Conservation (phyloP, 768 basidiomycete species). For the Amanita polypyramis region DNA sequence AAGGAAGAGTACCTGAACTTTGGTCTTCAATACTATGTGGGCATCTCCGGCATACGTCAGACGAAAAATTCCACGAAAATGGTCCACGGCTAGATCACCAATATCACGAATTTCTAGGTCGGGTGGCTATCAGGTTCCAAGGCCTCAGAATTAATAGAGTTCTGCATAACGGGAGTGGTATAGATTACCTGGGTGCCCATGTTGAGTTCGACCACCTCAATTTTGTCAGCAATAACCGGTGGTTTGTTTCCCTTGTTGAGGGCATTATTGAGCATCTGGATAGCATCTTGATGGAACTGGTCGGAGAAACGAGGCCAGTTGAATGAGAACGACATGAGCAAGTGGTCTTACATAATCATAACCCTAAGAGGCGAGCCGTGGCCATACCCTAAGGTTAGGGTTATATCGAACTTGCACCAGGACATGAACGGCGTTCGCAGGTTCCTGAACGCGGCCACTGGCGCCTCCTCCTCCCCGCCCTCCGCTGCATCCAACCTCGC, state of each 20-base stretch:
- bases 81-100: conserved; percentile 90
- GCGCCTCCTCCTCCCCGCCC: conserved; percentile 6
- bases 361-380: background rate
- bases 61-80: conserved; percentile 95
- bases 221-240: conserved; percentile 92
- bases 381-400: conserved; percentile 14
- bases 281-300: conserved; percentile 93
- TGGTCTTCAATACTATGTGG: conserved; percentile 77
- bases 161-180: conserved; percentile 1
- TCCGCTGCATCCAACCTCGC: background rate
- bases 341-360: conserved; percentile 6
- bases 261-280: conserved; percentile 92
- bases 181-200: conserved; percentile 90
- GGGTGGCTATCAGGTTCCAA: conserved; percentile 57
- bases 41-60: conserved; percentile 94
- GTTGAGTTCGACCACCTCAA: conserved; percentile 97
- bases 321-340: conserved; percentile 77
- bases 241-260: conserved; percentile 97
- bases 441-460: conserved; percentile 38
- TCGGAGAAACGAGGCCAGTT: conserved; percentile 96
- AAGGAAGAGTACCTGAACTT: conserved; percentile 65
- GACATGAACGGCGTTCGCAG: conserved; percentile 67
- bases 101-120: conserved; percentile 97
- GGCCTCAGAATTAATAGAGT: conserved; percentile 1
- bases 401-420: conserved; percentile 8